phyloP scores from a whole-genome alignment of 257 asterid genomes.

The Thymus mandschuricus region DNA sequence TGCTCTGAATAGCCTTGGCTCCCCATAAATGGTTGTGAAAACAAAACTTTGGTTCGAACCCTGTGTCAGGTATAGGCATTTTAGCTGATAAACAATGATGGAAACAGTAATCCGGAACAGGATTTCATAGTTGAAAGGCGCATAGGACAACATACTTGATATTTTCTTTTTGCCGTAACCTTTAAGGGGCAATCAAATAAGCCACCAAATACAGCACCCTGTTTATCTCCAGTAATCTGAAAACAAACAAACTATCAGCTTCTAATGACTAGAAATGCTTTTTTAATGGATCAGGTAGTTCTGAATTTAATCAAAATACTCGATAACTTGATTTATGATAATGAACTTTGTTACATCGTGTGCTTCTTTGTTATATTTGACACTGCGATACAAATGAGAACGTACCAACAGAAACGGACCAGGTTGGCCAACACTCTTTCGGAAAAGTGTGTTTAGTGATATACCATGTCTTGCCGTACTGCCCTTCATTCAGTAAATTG shows the following conservation, averaged over 20 bases:
- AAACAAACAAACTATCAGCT: conserved; percentile 15
- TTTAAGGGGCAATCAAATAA: conserved; percentile 87
- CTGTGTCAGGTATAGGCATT: conserved; percentile 50
- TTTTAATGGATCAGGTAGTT: not conserved
- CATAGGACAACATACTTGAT: conserved; percentile 58
- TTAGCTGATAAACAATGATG: conserved; percentile 19
- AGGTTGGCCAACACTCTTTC: conserved; percentile 56
- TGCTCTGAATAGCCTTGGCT: conserved; percentile 89
- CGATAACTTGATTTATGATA: too few species aligned
- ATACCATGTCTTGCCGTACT: conserved; percentile 94
- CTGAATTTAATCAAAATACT: not conserved
- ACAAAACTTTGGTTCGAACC: conserved; percentile 88
- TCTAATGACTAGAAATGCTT: not conserved
- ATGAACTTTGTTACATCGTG: not conserved
- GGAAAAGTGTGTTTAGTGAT: conserved; percentile 87
- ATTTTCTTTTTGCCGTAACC: conserved; percentile 85
- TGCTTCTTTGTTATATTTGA: not conserved
- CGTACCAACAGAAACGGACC: conserved; percentile 94
- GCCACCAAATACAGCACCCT: conserved; percentile 96
- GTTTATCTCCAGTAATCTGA: conserved; percentile 90
- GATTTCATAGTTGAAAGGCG: conserved; percentile 16
- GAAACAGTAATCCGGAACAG: not conserved
- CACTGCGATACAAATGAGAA: not conserved
- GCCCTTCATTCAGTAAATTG: conserved; percentile 77
- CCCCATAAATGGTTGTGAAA: conserved; percentile 91